Evolutionary conservation across 139 green algal genomes (phyloP).

Genomic region (Trebouxia sp.): DNA sequence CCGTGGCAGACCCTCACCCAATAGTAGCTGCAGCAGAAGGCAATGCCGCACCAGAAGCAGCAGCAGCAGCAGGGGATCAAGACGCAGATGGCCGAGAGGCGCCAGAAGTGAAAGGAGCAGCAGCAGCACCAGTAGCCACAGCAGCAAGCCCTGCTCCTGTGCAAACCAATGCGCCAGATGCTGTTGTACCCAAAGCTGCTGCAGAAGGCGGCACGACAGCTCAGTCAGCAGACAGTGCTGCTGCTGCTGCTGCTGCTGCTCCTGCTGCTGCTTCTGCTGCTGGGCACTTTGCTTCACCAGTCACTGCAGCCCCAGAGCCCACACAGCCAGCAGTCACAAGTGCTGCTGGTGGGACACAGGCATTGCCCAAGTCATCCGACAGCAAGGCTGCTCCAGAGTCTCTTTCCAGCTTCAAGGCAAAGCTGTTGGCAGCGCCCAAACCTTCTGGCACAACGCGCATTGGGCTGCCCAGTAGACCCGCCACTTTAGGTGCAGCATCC

Average conservation of each 20-base stretch:
- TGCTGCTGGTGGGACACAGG: too few relatives aligned
- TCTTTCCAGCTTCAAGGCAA: not conserved
- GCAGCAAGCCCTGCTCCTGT: too few relatives aligned
- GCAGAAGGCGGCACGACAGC: too few relatives aligned
- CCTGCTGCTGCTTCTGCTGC: not conserved
- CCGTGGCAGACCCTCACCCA: not conserved
- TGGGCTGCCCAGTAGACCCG: not conserved
- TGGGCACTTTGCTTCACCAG: not conserved
- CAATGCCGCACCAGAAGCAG: not conserved
- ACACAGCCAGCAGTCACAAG: not conserved
- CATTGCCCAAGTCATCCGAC: too few relatives aligned
- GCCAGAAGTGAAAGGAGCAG: not conserved
- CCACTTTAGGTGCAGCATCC: not conserved
- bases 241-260: slow-evolving; percentile 13
- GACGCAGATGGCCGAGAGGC: too few relatives aligned
- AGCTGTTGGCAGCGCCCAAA: not conserved
- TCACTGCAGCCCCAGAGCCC: not conserved
- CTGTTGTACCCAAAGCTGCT: not conserved
- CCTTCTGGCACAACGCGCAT: slow-evolving; percentile 8
- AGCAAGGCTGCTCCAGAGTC: too few relatives aligned
- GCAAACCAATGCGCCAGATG: not conserved
- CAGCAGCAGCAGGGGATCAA: too few relatives aligned
- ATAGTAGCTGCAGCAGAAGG: not conserved
- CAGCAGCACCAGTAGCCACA: not conserved
- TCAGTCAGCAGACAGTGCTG: not conserved